Conservation (phyloP, 192 early-diverging fungal species). For the Coemansia furcata region DNA sequence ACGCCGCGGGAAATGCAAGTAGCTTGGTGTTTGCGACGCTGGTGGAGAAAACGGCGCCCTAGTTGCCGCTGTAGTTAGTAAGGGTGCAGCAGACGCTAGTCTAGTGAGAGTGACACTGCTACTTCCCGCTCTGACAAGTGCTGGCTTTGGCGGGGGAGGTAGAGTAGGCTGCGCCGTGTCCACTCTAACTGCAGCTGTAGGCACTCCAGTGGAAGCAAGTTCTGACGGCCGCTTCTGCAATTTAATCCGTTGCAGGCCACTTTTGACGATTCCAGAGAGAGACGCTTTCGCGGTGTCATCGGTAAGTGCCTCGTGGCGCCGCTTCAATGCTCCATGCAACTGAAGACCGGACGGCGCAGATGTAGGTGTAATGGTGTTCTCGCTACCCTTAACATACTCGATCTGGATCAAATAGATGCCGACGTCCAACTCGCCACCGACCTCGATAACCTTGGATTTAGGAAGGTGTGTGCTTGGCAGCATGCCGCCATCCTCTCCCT, state of each 20-base stretch:
- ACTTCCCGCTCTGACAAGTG: background rate
- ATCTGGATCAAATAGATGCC: constrained; percentile 45
- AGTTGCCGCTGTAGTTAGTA: background rate
- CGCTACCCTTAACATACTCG: constrained; percentile 18
- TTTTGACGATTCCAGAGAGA: constrained; percentile 2
- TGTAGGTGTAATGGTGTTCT: background rate
- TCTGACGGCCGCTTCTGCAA: constrained; percentile 16
- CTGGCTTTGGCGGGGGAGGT: constrained; percentile 5
- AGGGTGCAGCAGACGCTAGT: background rate
- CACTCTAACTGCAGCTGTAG: background rate
- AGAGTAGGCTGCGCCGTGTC: background rate
- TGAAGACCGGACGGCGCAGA: constrained; percentile 3
- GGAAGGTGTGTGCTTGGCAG: constrained; percentile 23
- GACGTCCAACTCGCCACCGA: constrained; percentile 32
- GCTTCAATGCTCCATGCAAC: constrained; percentile 27
- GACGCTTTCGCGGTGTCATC: background rate
- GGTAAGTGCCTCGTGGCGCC: constrained; percentile 19
- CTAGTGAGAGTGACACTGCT: background rate
- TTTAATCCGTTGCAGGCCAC: background rate
- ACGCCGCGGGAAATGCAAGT: constrained; percentile 46
- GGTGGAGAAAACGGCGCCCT: constrained; percentile 31
- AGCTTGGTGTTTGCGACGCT: constrained; percentile 5
- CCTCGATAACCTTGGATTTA: constrained; percentile 20
- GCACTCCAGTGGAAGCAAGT: background rate
- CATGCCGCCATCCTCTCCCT: constrained; percentile 22